Evolutionary conservation across 2,329 filamentous ascomycete genomes (phyloP).

Genomic region (Sclerotinia nivalis): DNA sequence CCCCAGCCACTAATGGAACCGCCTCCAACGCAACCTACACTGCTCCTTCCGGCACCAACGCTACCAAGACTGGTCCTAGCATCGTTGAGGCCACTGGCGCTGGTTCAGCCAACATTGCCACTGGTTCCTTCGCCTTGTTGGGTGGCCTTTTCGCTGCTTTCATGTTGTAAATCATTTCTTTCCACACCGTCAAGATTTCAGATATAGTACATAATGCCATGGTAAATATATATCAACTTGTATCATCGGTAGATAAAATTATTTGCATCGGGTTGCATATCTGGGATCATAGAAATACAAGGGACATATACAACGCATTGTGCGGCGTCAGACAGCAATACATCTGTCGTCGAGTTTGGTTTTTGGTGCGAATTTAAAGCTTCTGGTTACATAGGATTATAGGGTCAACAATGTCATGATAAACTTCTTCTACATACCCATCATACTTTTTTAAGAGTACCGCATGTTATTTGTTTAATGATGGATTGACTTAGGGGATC

Average conservation of each 20-base stretch:
- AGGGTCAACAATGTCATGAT: constrained; percentile 17
- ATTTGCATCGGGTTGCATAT: background rate
- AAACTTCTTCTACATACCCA: constrained; percentile 15
- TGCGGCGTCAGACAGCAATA: constrained; percentile 10
- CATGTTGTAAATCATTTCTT: constrained; percentile 17
- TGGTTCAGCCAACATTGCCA: constrained; percentile 8
- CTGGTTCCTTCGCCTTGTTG: constrained; percentile 4
- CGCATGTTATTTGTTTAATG: background rate
- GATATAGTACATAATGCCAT: background rate
- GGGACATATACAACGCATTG: constrained; percentile 4
- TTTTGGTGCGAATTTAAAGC: constrained; percentile 16
- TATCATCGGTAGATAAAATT: background rate
- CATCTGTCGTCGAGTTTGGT: background rate
- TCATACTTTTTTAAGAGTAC: background rate
- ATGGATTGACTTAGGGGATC: background rate
- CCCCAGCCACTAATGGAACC: background rate
- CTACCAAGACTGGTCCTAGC: background rate
- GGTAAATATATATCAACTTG: background rate
- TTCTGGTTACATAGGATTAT: constrained; percentile 15
- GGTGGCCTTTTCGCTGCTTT: constrained; percentile 12
- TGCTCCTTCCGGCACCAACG: constrained; percentile 5
- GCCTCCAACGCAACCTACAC: constrained; percentile 12
- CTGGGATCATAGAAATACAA: constrained; percentile 3
- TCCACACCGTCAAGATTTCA: background rate
- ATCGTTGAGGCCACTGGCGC: background rate